Conservation (phyloP, 2,329 filamentous ascomycete genomes). For the Aspergillus floridensis region DNA sequence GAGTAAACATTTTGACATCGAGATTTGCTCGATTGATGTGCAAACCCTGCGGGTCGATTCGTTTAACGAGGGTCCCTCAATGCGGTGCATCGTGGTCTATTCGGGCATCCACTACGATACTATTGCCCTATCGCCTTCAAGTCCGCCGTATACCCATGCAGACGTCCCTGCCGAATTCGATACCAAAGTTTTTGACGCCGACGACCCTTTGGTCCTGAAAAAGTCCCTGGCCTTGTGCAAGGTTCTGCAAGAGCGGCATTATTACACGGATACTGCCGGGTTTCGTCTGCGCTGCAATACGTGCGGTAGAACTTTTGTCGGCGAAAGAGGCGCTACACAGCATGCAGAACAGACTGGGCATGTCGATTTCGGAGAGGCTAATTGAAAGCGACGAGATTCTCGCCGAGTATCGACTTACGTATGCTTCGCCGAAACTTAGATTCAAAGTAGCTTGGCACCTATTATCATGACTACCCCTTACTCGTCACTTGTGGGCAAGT, state of each 20-base stretch:
- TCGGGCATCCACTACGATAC: constrained; percentile 93
- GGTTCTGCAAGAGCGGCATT: constrained; percentile 69
- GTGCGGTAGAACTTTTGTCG: constrained; percentile 44
- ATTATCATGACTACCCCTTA: not conserved
- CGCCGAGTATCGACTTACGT: not conserved
- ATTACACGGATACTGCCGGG: constrained; percentile 82
- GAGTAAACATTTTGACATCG: constrained; percentile 77
- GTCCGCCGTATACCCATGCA: constrained; percentile 54
- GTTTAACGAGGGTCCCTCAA: constrained; percentile 71
- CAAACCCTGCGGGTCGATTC: constrained; percentile 64
- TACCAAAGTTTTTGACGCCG: constrained; percentile 67
- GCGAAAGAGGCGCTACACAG: constrained; percentile 47
- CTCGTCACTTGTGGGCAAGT: not conserved
- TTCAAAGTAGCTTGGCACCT: not conserved
- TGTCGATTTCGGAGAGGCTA: constrained; percentile 50
- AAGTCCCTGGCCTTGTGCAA: constrained; percentile 64
- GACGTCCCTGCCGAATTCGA: constrained; percentile 71
- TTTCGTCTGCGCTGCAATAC: constrained; percentile 76
- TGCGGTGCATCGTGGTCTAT: constrained; percentile 78
- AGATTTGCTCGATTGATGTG: constrained; percentile 83
- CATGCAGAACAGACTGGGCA: constrained; percentile 49
- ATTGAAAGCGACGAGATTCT: constrained; percentile 18
- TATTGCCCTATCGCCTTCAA: constrained; percentile 69
- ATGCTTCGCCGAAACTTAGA: not conserved
- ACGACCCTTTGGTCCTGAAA: constrained; percentile 54